Base-by-base conservation (phyloP, 2,329 filamentous ascomycete genomes). In the Curvularia eragrostidis region DNA sequence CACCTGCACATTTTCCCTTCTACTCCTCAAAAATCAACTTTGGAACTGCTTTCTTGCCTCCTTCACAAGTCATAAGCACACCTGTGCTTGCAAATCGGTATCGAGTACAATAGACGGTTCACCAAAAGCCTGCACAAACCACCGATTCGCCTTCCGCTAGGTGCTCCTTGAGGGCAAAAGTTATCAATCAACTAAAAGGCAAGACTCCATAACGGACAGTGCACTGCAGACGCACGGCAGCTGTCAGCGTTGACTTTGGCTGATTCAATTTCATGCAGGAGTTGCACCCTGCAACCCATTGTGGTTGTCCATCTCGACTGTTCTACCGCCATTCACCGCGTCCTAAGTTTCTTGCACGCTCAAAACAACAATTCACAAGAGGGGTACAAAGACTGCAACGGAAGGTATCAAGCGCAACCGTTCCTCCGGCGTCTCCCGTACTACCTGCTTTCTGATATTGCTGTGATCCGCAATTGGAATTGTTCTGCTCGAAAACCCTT, bases 1-100 rank as follows among this genome's bases (percentile, higher is more conserved):
- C 52, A 63, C 52, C 42, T 52, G 38, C 50, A 32, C 32, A 43
- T 53, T 24, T 3, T 52, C 18, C 46, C 49, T n/a, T 38, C 39
- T 30, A 41, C 39, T 23, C 19, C 18, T 36, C 48, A 47, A 15
- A 56, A 41, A 1, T 8, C 50, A 1, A 43, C 28, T 30, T n/a
- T 1, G 4, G 7, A 23, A 15, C 12, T 43, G 12, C 23, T n/a
- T 1, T 15, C 13, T 24, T 28, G 2, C 12, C 4, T 26, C 23
- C n/a, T 21, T 46, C 32, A 8, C 43, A 9, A 32, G 10, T 24
- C 1, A 18, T 10, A 32, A 26, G 30, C 21, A 21, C 19, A 12
- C 13, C 23, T n/a, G 8, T 6, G 8, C 23, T 39, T 39, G 36
- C 36, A 21, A 39, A 7, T 39, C n/a, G 36, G 19, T 1, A 6